Evolutionary conservation across 2,329 filamentous ascomycete genomes (phyloP), one percentile per base, ranked within the genome.

Genomic region (Arthrobotrys entomopaga): DNA sequence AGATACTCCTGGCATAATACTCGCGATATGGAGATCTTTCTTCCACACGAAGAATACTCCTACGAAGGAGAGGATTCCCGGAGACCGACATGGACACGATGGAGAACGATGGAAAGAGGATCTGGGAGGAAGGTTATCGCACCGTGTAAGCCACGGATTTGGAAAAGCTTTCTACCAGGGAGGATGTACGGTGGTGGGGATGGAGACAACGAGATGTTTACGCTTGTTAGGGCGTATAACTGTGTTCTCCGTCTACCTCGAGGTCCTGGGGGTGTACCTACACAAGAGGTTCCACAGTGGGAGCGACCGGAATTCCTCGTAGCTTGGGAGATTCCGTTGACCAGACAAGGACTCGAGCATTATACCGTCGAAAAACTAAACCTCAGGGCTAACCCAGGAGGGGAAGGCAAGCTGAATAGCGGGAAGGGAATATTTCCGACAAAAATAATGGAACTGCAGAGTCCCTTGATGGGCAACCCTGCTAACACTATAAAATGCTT

Each of bases 171-270:
- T 43, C 22, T 74, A 2, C 70, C 57, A 11, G 70, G 61, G 7
- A 61, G 57, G 38, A 19, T 13, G 11, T 66, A 43, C 29, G 69
- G 69, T 11, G 60, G 69, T 1, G 56, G 56, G 7, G 40, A 52
- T 11, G 69, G 56, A 2, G 61, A 73, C 10, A 26, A 53, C 6
- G 70, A 74, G 19, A 74, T 74, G 70, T 74, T 74, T 53, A 74
- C 63, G 3, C 40, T 74, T 48, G 58, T 74, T 6, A 29, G 63
- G n/a, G 70, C 38, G 8, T 74, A 67, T n/a, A 74, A 67, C 13
- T 64, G 64, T 29, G 42, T 53, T 3, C 15, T 52, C 57, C 19
- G 20, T 13, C 29, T 20, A 6, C 2, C 15, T 16, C 11, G 34
- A 1, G 11, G 29, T 8, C 16, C 15, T 11, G 46, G 5, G n/a